These are phyloP conservation scores for Globisporangium paroecandrum DNA, from an alignment of 352 stramenopile genomes.

Conservation along the genomic window DNA sequence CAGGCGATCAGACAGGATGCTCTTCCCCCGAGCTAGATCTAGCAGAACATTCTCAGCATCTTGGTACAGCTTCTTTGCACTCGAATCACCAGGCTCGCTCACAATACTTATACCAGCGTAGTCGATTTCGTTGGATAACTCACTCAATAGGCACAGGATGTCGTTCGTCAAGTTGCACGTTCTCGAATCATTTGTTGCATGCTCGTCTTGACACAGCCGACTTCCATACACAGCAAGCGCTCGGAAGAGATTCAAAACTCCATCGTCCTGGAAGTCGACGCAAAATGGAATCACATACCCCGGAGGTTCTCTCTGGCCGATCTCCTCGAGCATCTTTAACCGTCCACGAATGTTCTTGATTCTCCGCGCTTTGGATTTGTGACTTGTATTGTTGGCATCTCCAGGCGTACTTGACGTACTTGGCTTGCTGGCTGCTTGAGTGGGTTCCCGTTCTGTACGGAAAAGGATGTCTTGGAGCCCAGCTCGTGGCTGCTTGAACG, in stretches of 20 bases:
- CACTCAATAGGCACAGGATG: slow-evolving; percentile 31
- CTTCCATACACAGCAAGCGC: slow-evolving; percentile 24
- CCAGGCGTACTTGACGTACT: slow-evolving; percentile 2
- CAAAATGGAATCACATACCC: slow-evolving; percentile 67
- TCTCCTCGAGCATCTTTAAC: slow-evolving; percentile 36
- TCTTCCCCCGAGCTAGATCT: slow-evolving; percentile 13
- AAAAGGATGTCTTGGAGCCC: slow-evolving; percentile 54
- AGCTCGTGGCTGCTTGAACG: slow-evolving; percentile 39
- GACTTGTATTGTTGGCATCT: neutral
- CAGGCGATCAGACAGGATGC: neutral
- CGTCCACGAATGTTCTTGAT: slow-evolving; percentile 61
- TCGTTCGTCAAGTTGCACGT: slow-evolving; percentile 21
- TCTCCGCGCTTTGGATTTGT: slow-evolving; percentile 44
- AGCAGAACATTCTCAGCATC: slow-evolving; percentile 24
- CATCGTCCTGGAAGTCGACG: slow-evolving; percentile 48
- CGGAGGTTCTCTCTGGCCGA: slow-evolving; percentile 32
- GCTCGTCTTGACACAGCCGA: neutral
- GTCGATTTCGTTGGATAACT: slow-evolving; percentile 38
- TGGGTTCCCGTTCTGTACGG: slow-evolving; percentile 30
- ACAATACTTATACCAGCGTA: slow-evolving; percentile 29
- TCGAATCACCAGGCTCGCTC: slow-evolving; percentile 18
- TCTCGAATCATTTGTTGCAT: neutral
- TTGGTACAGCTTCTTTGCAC: slow-evolving; percentile 23
- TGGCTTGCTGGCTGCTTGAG: slow-evolving; percentile 9
- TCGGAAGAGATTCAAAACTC: slow-evolving; percentile 34